A percentile compares a stretch with the other conserved stretches of the same genome.
Conservation (phyloP, 1,284 basidiomycete species). For the Erythrobasidium hasegawianum region DNA sequence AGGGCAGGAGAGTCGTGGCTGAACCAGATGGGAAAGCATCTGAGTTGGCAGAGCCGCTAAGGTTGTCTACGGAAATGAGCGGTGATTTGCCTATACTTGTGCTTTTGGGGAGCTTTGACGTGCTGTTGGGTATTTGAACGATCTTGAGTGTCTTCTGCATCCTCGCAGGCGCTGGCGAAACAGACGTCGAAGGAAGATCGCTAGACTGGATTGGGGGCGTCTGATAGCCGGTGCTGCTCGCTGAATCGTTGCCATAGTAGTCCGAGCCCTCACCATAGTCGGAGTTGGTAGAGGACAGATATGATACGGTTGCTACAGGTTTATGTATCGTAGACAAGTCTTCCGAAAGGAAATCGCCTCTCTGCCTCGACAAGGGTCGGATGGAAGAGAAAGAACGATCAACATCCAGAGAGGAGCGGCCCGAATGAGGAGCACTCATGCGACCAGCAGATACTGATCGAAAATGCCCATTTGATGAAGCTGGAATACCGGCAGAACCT, state of each 20-base stretch:
- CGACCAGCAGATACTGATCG: no score
- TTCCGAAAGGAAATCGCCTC: no score
- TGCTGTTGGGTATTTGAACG: slow-evolving; percentile 16
- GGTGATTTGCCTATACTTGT: background rate
- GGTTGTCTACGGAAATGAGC: background rate
- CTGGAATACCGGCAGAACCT: no score
- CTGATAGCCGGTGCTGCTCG: background rate
- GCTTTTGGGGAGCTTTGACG: background rate
- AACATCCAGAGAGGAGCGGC: no score
- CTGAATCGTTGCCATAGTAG: background rate
- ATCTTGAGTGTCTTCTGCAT: slow-evolving; percentile 22
- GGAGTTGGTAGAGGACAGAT: slow-evolving; percentile 10
- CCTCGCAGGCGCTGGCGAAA: background rate
- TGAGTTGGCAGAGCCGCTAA: background rate
- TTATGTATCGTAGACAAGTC: no score
- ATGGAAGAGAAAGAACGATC: no score
- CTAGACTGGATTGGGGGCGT: background rate
- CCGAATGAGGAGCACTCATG: no score
- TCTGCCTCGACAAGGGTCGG: no score
- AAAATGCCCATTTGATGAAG: no score
- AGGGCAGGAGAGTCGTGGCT: background rate
- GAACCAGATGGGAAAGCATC: background rate
- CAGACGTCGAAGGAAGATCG: background rate
- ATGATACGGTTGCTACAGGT: background rate
- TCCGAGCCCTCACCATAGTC: slow-evolving; percentile 15